phyloP scores from a whole-genome alignment of 345 rosid species.

The Reutealis trisperma region DNA sequence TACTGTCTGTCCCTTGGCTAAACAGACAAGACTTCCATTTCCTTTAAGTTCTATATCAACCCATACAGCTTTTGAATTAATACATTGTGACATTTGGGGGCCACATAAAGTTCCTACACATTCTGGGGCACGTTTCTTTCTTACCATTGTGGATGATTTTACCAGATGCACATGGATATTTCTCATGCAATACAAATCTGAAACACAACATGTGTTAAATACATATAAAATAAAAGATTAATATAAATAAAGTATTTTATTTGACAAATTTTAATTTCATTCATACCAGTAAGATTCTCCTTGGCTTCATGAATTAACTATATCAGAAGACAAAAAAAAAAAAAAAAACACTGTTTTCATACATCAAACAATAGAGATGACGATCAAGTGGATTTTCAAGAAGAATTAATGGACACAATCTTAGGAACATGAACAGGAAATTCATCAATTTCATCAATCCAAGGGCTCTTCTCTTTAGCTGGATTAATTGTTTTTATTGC shows the following conservation, averaged over 20 bases:
- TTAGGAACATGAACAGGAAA: constrained; percentile 70
- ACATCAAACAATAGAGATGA: not conserved
- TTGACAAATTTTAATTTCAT: not conserved
- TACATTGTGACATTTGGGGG: too few species aligned
- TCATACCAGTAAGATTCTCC: not conserved
- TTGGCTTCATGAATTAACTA: not conserved
- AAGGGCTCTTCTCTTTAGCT: constrained; percentile 68
- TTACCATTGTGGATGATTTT: too few species aligned
- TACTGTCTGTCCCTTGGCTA: too few species aligned
- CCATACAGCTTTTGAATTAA: too few species aligned
- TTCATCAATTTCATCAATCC: constrained; percentile 76
- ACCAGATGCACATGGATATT: too few species aligned
- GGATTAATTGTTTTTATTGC: constrained; percentile 77
- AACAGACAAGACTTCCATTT: too few species aligned
- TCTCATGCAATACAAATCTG: too few species aligned
- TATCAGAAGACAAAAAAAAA: not conserved
- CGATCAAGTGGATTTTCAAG: constrained; percentile 1
- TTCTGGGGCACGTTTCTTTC: too few species aligned
- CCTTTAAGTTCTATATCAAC: too few species aligned
- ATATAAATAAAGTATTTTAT: not conserved
- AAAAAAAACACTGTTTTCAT: not conserved
- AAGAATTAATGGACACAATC: constrained; percentile 9
- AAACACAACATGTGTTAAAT: too few species aligned
- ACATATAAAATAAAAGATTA: too few species aligned
- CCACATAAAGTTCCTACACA: too few species aligned